Conservation (phyloP, 2,329 filamentous ascomycete genomes). For the Ophiocordyceps polyrhachis-furcata region DNA sequence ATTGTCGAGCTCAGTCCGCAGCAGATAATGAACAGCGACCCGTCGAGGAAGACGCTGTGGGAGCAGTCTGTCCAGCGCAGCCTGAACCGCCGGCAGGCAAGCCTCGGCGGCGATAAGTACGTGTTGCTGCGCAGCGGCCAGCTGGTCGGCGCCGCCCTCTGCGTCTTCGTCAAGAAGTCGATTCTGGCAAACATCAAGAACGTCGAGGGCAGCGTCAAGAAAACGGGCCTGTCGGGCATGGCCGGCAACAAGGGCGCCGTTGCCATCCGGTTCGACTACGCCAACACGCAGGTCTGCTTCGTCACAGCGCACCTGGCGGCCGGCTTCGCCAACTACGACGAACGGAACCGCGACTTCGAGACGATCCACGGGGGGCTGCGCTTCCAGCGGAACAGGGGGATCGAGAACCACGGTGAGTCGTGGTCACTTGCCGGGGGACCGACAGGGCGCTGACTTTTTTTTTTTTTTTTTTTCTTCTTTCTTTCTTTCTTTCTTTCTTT, state of each 20-base stretch:
- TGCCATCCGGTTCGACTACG: constrained; percentile 87
- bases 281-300: constrained; percentile 82
- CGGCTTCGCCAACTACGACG: constrained; percentile 91
- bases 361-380: constrained; percentile 74
- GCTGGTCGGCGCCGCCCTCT: constrained; percentile 80
- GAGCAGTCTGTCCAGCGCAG: constrained; percentile 62
- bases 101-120: constrained; percentile 55
- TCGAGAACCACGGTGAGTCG: constrained; percentile 63
- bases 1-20: constrained; percentile 96
- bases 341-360: constrained; percentile 80
- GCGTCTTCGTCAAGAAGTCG: constrained; percentile 74
- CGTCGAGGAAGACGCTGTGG: constrained; percentile 68
- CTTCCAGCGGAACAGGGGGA: constrained; percentile 79
- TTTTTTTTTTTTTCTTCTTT: too few relatives aligned
- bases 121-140: constrained; percentile 82
- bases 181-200: constrained; percentile 74
- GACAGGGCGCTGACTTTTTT: too few relatives aligned
- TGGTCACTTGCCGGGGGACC: neutral
- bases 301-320: constrained; percentile 93
- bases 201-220: constrained; percentile 90
- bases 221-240: constrained; percentile 86
- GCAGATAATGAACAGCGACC: constrained; percentile 98
- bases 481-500: too few relatives aligned
- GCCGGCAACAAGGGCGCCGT: constrained; percentile 97
- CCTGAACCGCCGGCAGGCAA: constrained; percentile 52